A percentile compares a stretch with the other conserved stretches of the same genome.
Evolutionary conservation across 768 basidiomycete genomes (phyloP).

Genomic region (Leccinum ochraceum): DNA sequence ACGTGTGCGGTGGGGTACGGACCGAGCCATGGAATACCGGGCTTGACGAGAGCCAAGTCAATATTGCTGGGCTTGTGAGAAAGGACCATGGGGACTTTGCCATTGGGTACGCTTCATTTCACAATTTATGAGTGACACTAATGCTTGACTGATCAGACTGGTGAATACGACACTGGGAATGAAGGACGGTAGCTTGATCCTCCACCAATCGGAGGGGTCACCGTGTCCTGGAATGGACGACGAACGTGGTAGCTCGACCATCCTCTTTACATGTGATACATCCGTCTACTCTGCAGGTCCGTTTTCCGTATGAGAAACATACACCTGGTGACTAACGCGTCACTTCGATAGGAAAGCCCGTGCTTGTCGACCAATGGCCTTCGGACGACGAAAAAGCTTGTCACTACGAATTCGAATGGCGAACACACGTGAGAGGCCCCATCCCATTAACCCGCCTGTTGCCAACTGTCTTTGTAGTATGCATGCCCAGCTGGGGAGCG

Average conservation of each 20-base stretch:
- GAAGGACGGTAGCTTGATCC: slow-evolving; percentile 51
- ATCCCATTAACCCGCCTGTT: not conserved
- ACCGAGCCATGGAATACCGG: slow-evolving; percentile 61
- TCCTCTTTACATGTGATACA: slow-evolving; percentile 78
- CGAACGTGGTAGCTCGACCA: slow-evolving; percentile 59
- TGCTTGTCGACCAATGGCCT: slow-evolving; percentile 65
- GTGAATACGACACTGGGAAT: slow-evolving; percentile 64
- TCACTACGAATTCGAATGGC: slow-evolving; percentile 83
- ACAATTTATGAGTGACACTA: not conserved
- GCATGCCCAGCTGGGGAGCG: slow-evolving; percentile 73
- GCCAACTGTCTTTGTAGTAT: slow-evolving; percentile 39
- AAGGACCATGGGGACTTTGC: slow-evolving; percentile 67
- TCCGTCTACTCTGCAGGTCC: slow-evolving; percentile 56
- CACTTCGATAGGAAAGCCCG: slow-evolving; percentile 41
- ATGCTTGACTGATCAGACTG: slow-evolving; percentile 16
- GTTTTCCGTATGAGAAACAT: not conserved
- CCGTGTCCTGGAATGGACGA: slow-evolving; percentile 48
- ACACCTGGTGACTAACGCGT: slow-evolving; percentile 1
- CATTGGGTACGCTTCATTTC: slow-evolving; percentile 53
- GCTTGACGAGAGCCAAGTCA: slow-evolving; percentile 44
- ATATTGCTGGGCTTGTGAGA: slow-evolving; percentile 65
- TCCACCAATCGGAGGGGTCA: slow-evolving; percentile 65
- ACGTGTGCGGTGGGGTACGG: slow-evolving; percentile 59
- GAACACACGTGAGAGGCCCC: slow-evolving; percentile 60
- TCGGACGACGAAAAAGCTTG: slow-evolving; percentile 65